phyloP scores from a whole-genome alignment of 2,329 filamentous ascomycete genomes.

The Apiospora marii region DNA sequence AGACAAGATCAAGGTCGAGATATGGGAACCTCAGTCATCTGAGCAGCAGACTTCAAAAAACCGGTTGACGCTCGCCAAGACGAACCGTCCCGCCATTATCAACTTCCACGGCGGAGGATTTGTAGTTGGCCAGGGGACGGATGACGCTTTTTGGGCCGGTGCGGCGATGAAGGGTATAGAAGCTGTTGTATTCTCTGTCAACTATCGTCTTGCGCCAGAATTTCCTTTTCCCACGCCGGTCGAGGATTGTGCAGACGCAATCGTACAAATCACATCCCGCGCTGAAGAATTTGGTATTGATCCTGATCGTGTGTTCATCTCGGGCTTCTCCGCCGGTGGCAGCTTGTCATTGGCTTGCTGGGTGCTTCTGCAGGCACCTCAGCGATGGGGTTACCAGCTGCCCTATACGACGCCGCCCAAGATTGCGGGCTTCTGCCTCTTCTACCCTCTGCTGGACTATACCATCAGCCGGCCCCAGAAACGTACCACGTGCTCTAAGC shows the following conservation, averaged over 20 bases:
- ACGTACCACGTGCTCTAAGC: slow-evolving; percentile 58
- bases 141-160: slow-evolving; percentile 67
- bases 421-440: slow-evolving; percentile 64
- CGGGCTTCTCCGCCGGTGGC: slow-evolving; percentile 70
- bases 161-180: slow-evolving; percentile 58
- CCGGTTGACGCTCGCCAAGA: not conserved
- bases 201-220: slow-evolving; percentile 71
- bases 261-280: slow-evolving; percentile 63
- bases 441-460: slow-evolving; percentile 69
- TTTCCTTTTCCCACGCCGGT: slow-evolving; percentile 70
- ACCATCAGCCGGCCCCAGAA: slow-evolving; percentile 63
- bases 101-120: slow-evolving; percentile 75
- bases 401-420: slow-evolving; percentile 47
- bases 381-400: slow-evolving; percentile 35
- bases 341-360: slow-evolving; percentile 57
- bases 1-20: slow-evolving; percentile 35
- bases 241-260: slow-evolving; percentile 70
- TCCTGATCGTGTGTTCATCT: slow-evolving; percentile 60
- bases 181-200: slow-evolving; percentile 68
- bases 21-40: slow-evolving; percentile 38
- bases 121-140: slow-evolving; percentile 67
- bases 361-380: slow-evolving; percentile 35
- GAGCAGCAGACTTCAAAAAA: slow-evolving; percentile 1
- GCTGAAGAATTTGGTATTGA: slow-evolving; percentile 66
- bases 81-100: slow-evolving; percentile 59